phyloP scores from a whole-genome alignment of 139 green algal genomes.

The Micromonas commoda region DNA sequence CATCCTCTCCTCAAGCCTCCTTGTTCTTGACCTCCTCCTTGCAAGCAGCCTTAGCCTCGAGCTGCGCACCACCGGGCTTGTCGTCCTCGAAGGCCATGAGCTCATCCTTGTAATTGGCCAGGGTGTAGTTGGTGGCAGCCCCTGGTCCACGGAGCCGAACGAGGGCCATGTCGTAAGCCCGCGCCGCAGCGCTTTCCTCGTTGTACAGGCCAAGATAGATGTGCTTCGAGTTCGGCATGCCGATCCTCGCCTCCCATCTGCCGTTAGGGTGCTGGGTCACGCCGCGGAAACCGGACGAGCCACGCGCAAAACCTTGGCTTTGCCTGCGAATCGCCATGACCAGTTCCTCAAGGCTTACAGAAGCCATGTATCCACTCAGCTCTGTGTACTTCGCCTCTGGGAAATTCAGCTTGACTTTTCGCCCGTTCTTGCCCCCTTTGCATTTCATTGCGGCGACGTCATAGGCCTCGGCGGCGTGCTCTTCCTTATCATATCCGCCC shows the following conservation, averaged over 20 bases:
- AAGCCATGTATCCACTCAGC: constrained; percentile 10
- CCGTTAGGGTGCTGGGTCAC: constrained; percentile 39
- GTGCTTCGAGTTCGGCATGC: constrained; percentile 71
- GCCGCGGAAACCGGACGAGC: constrained; percentile 67
- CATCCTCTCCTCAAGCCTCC: background rate
- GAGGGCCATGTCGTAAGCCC: constrained; percentile 64
- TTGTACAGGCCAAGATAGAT: constrained; percentile 77
- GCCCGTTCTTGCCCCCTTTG: background rate
- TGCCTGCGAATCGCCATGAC: constrained; percentile 81
- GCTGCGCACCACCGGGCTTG: background rate
- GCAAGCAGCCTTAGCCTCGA: too few relatives aligned
- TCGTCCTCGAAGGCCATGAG: background rate
- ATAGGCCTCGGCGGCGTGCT: constrained; percentile 31
- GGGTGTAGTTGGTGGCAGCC: constrained; percentile 80
- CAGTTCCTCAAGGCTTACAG: constrained; percentile 49
- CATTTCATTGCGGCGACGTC: constrained; percentile 38
- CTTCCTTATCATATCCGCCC: constrained; percentile 28
- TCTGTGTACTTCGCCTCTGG: constrained; percentile 19
- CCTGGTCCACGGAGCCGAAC: constrained; percentile 54
- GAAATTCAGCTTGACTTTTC: constrained; percentile 31
- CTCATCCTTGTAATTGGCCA: constrained; percentile 24
- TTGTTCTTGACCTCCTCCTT: too few relatives aligned
- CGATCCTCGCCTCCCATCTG: constrained; percentile 40
- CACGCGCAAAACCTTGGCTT: constrained; percentile 80
- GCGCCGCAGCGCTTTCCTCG: constrained; percentile 41